Conservation (phyloP, 2,329 filamentous ascomycete genomes). For the Calonectria fujianensis region DNA sequence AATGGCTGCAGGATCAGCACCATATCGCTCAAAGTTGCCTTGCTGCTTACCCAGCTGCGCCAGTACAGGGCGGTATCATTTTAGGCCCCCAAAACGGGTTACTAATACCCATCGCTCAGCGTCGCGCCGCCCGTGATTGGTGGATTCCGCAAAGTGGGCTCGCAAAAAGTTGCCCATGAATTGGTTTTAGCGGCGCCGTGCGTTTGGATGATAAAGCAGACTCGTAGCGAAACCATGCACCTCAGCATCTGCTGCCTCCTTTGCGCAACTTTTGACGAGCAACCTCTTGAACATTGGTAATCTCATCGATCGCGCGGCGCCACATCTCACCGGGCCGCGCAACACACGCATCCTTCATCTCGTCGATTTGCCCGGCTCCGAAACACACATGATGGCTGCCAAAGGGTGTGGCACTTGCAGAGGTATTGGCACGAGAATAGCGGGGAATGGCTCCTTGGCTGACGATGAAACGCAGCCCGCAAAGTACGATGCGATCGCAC, state of each 20-base stretch:
- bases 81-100: background rate
- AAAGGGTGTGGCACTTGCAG: constrained; percentile 45
- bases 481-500: constrained; percentile 48
- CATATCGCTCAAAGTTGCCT: background rate
- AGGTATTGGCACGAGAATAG: background rate
- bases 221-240: background rate
- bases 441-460: constrained; percentile 17
- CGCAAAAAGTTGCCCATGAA: constrained; percentile 30
- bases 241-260: background rate
- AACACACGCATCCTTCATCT: background rate
- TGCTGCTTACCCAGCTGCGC: background rate
- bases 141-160: constrained; percentile 8
- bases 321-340: background rate
- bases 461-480: constrained; percentile 38
- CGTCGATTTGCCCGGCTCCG: background rate
- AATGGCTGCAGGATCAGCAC: background rate
- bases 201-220: constrained; percentile 20
- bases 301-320: background rate
- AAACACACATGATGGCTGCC: constrained; percentile 27
- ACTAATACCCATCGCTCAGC: background rate
- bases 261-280: background rate
- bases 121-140: background rate
- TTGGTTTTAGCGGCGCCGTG: background rate
- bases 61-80: background rate
- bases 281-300: background rate